Base-by-base conservation (phyloP, 352 stramenopile genomes). In the Phytophthora pseudosyringae region DNA sequence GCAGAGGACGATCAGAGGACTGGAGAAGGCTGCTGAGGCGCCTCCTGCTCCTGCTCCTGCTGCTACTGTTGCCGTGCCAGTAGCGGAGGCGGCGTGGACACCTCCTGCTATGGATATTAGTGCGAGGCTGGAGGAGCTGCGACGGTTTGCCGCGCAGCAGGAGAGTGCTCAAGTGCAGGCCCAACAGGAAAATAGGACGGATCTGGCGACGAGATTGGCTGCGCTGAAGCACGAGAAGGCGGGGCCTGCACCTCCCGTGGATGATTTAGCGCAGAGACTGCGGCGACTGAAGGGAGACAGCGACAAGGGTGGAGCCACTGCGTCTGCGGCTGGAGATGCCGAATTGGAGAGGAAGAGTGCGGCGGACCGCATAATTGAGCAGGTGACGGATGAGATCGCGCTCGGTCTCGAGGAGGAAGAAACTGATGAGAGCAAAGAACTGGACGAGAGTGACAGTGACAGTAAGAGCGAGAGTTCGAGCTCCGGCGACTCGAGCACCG, bases 311-410 rank as follows among this genome's bases (percentile, higher is more conserved):
- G 31, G 18, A 29, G 21, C 21, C 21, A 21, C 7, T 18, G 43
- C 26, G 0, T 2, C 33, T 29, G 15, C 16, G 5, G 26, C 13
- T 39, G 46, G 21, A 8, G 39, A 29, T 11, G 26, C 31, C 15
- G 41, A 29, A 26, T 36, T 47, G 13, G 59, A 59, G 0, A 35
- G 44, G 28, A 71, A 74, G 46, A 72, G 43, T 29, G 52, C 64
- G 1, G 75, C 79, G 33, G 71, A 83, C 25, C 61, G 67, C 15
- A 78, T 92, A 51, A 79, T 92, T 51, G 76, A 80, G 45, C 80
- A 89, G 49, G 80, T 76, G 31, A 69, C 77, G 41, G 83, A 92
- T 25, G 83, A 92, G 46, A 70, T 90, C 25, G 69, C 71, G 7
- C 55, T 91, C 12, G 79, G 80, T 26, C 73, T 91, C 21, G 78